These are phyloP conservation scores for Globisporangium cederbergense DNA, from an alignment of 352 stramenopile species.

Conservation along the genomic window DNA sequence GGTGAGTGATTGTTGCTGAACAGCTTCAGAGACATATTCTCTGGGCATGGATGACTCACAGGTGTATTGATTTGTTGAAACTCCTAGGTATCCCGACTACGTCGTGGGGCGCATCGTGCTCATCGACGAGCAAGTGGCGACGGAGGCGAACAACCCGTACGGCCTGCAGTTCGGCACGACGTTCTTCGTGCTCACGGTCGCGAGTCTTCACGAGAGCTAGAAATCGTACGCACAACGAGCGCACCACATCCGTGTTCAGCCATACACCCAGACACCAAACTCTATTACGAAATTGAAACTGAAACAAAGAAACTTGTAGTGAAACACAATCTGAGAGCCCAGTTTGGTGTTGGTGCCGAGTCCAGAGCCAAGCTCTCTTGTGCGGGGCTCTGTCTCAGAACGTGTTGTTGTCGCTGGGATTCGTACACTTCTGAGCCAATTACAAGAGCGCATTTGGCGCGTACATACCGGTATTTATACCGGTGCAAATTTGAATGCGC, in stretches of 20 bases:
- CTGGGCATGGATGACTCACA: neutral
- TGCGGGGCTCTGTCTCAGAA: neutral
- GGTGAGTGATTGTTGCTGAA: conserved; percentile 29
- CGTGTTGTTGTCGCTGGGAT: neutral
- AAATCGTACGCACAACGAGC: conserved; percentile 11
- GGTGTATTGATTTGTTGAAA: neutral
- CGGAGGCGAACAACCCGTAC: conserved; percentile 80
- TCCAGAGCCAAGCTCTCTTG: too few relatives aligned
- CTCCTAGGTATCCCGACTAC: conserved; percentile 84
- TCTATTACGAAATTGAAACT: neutral
- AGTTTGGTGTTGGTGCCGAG: too few relatives aligned
- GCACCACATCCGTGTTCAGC: too few relatives aligned
- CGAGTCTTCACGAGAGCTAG: conserved; percentile 80
- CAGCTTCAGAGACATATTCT: neutral
- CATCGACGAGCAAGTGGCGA: conserved; percentile 84
- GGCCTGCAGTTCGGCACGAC: conserved; percentile 68
- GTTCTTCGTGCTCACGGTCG: conserved; percentile 86
- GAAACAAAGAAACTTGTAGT: neutral
- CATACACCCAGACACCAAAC: neutral
- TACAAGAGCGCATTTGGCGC: too few relatives aligned
- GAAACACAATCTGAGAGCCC: too few relatives aligned
- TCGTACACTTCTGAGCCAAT: too few relatives aligned
- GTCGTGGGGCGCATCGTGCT: conserved; percentile 85
- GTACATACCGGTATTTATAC: too few relatives aligned
- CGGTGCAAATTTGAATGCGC: too few relatives aligned